A percentile compares a stretch with the other conserved stretches of the same genome.
Conservation (phyloP, 2,329 filamentous ascomycete species). For the Aspergillus sp. region DNA sequence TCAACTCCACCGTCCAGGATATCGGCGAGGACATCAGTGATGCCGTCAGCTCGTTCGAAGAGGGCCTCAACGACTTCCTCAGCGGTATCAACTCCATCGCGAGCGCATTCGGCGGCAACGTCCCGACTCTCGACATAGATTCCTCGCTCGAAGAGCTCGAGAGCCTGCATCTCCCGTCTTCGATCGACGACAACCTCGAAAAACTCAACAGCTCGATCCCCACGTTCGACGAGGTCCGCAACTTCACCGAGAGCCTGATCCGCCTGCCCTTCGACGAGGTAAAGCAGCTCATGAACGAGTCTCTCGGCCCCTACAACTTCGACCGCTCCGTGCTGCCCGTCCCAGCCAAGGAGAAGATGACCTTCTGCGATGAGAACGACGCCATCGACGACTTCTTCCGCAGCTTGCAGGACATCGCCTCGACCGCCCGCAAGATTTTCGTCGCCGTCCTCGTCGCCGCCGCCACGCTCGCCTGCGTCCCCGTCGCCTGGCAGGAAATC, state of each 20-base stretch:
- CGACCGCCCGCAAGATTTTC: conserved; percentile 62
- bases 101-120: conserved; percentile 38
- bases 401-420: conserved; percentile 56
- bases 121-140: conserved; percentile 56
- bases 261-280: conserved; percentile 72
- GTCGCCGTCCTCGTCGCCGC: conserved; percentile 63
- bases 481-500: conserved; percentile 74
- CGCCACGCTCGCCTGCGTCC: conserved; percentile 63
- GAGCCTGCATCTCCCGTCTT: conserved; percentile 57
- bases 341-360: conserved; percentile 69
- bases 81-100: conserved; percentile 49
- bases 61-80: conserved; percentile 45
- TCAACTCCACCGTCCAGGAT: conserved; percentile 46
- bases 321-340: conserved; percentile 70
- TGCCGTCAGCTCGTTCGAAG: conserved; percentile 41
- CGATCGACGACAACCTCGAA: conserved; percentile 59
- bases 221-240: conserved; percentile 72
- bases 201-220: conserved; percentile 72
- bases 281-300: conserved; percentile 61
- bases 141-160: conserved; percentile 57
- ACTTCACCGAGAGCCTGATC: conserved; percentile 67
- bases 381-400: conserved; percentile 78
- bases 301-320: conserved; percentile 65
- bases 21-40: conserved; percentile 40
- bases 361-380: conserved; percentile 81